A percentile compares a stretch with the other conserved stretches of the same genome.
phyloP scores from a whole-genome alignment of 306 rosid genomes.

The Inga leiocalycina region DNA sequence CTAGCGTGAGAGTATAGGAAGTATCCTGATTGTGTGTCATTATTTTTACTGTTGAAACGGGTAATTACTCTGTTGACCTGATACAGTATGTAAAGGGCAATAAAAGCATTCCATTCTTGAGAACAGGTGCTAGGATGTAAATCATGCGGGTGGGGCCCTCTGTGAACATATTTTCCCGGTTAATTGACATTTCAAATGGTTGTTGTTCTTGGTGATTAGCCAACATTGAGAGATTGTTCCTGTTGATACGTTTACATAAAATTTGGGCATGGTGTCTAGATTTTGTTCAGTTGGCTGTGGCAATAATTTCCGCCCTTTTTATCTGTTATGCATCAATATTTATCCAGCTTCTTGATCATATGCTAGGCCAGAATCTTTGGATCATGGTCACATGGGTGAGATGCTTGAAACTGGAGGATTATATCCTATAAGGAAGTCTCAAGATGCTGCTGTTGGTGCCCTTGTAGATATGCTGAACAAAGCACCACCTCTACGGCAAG shows the following conservation, averaged over 20 bases:
- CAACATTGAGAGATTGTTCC: not conserved
- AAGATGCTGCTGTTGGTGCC: constrained; percentile 79
- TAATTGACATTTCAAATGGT: not conserved
- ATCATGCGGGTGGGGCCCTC: not conserved
- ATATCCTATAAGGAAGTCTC: constrained; percentile 65
- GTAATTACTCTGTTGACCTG: constrained; percentile 4
- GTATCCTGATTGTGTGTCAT: constrained; percentile 1
- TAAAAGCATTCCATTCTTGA: not conserved
- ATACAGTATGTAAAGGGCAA: not conserved
- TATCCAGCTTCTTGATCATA: constrained; percentile 24
- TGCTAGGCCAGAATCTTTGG: constrained; percentile 60
- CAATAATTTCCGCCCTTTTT: not conserved
- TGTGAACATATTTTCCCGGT: not conserved
- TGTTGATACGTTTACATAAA: not conserved
- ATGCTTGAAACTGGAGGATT: constrained; percentile 60
- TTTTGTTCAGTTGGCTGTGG: not conserved
- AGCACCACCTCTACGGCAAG: constrained; percentile 83
- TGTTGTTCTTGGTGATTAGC: constrained; percentile 11
- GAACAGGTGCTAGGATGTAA: not conserved
- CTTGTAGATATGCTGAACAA: constrained; percentile 75
- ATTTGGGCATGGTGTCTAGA: not conserved
- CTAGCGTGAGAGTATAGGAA: not conserved
- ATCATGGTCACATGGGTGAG: constrained; percentile 50
- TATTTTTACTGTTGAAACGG: not conserved
- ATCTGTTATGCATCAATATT: constrained; percentile 8